A percentile compares a stretch with the other conserved stretches of the same genome.
These are phyloP conservation scores for Carnegiea gigantea DNA, from an alignment of 179 eudicot genomes.

Conservation along the genomic window DNA sequence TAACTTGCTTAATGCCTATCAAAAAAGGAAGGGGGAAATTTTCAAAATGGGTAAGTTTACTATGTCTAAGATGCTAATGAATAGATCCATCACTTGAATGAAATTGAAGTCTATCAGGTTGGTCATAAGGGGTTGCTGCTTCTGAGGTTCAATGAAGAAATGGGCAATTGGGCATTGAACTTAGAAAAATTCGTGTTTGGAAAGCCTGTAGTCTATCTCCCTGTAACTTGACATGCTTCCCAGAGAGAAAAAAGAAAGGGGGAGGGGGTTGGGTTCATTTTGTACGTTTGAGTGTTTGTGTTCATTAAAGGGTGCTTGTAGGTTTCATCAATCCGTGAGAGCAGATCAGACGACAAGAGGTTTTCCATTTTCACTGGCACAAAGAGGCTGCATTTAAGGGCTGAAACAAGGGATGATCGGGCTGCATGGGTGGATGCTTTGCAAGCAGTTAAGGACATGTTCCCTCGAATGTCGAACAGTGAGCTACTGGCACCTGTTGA, in stretches of 20 bases:
- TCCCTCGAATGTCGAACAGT: slow-evolving; percentile 83
- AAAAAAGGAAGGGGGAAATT: neutral
- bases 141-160: neutral
- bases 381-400: slow-evolving; percentile 77
- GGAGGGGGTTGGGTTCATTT: neutral
- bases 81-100: neutral
- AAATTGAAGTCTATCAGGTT: neutral
- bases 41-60: neutral
- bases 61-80: neutral
- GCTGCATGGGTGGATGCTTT: slow-evolving; percentile 88
- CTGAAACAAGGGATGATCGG: slow-evolving; percentile 73
- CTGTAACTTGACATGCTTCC: neutral
- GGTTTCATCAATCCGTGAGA: slow-evolving; percentile 86
- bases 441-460: slow-evolving; percentile 83
- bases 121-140: neutral
- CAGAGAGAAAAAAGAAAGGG: no score
- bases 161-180: neutral
- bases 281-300: neutral
- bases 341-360: slow-evolving; percentile 88
- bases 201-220: neutral
- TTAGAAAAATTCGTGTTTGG: neutral
- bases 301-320: slow-evolving; percentile 23
- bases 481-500: slow-evolving; percentile 73
- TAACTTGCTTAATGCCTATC: neutral
- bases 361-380: slow-evolving; percentile 90